These are phyloP conservation scores for Fusarium haematococcum DNA, from an alignment of 2,329 filamentous ascomycete species.

Conservation along the genomic window DNA sequence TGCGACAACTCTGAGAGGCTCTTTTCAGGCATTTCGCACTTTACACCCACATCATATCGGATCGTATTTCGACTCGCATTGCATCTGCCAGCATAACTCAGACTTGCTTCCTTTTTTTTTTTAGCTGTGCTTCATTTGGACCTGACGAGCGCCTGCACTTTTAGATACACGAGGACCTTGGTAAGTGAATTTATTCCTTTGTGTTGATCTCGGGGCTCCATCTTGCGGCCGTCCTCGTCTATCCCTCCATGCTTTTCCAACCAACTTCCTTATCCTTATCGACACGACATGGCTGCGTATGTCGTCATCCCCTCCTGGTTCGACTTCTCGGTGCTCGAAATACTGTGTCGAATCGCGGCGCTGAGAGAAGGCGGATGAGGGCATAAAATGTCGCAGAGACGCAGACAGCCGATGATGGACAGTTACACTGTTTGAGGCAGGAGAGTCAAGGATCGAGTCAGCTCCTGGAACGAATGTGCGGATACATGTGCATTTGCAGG, in stretches of 20 bases:
- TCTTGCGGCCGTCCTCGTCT: constrained; percentile 5
- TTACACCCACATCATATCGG: background rate
- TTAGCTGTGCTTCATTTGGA: background rate
- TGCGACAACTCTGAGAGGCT: background rate
- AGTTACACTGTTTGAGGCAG: constrained; percentile 6
- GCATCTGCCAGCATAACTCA: constrained; percentile 9
- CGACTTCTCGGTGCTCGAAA: background rate
- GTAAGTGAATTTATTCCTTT: constrained; percentile 34
- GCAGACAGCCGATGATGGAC: constrained; percentile 15
- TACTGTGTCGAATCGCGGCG: background rate
- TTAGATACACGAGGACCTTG: constrained; percentile 2
- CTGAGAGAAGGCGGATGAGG: constrained; percentile 6
- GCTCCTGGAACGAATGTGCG: constrained; percentile 15
- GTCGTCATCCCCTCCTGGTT: constrained; percentile 3
- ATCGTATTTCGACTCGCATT: constrained; percentile 6
- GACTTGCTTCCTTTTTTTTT: background rate
- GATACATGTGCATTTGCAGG: constrained; percentile 20
- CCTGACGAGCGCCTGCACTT: background rate
- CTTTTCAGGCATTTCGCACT: constrained; percentile 13
- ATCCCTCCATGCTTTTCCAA: background rate
- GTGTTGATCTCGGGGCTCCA: constrained; percentile 15
- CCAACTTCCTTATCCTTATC: constrained; percentile 2
- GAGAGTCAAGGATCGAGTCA: constrained; percentile 24
- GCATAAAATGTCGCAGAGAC: constrained; percentile 20
- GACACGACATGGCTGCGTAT: constrained; percentile 1